A percentile compares a stretch with the other conserved stretches of the same genome.
Conservation (phyloP, 805 yeast genomes). For the Maudiozyma bulderi region DNA sequence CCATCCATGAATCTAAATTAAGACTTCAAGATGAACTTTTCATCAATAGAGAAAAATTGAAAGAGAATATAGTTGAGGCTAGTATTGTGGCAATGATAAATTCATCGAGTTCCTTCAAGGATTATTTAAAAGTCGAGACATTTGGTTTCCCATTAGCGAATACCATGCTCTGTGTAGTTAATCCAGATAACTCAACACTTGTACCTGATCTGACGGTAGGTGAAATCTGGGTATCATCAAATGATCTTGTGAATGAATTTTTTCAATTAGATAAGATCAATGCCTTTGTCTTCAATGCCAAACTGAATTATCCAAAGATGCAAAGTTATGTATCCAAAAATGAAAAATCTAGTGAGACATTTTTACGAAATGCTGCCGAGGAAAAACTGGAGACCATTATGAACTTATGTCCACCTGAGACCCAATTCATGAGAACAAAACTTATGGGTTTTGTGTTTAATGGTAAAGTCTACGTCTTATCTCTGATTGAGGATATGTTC, state of each 20-base stretch:
- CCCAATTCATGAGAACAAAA: constrained; percentile 72
- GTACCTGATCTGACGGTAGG: constrained; percentile 77
- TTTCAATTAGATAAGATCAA: constrained; percentile 29
- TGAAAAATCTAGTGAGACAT: constrained; percentile 1
- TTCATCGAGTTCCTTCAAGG: constrained; percentile 31
- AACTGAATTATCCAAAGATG: constrained; percentile 26
- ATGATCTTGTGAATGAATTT: constrained; percentile 58
- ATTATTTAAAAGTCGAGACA: constrained; percentile 66
- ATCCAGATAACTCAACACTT: constrained; percentile 77
- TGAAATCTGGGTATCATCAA: constrained; percentile 96
- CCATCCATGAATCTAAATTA: constrained; percentile 23
- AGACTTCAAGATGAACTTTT: constrained; percentile 27
- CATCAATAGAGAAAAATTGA: constrained; percentile 29
- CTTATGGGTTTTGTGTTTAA: constrained; percentile 77
- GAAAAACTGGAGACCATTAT: constrained; percentile 23
- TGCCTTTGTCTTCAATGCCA: constrained; percentile 29
- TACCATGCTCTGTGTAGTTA: constrained; percentile 85
- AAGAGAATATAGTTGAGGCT: constrained; percentile 25
- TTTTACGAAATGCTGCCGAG: constrained; percentile 3
- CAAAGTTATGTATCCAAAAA: constrained; percentile 8
- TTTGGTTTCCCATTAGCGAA: constrained; percentile 94
- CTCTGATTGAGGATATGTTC: constrained; percentile 84
- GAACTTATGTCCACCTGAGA: constrained; percentile 20
- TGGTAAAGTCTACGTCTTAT: constrained; percentile 82
- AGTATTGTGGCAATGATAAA: constrained; percentile 26